Conservation (phyloP, 768 basidiomycete genomes). For the Brasilioporus rufonigricans region DNA sequence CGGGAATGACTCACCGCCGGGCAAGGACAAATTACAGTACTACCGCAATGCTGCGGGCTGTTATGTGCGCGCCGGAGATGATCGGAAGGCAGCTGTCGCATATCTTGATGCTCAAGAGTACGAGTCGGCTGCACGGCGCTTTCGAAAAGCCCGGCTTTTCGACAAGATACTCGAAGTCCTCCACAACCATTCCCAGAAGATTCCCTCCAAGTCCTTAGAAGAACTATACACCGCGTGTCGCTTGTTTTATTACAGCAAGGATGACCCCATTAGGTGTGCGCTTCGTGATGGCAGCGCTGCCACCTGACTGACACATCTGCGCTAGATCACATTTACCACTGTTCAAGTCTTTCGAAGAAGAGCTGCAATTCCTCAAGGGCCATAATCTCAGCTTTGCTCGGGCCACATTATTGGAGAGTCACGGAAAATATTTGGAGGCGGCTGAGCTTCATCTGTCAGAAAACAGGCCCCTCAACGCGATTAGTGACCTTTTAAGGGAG, state of each 20-base stretch:
- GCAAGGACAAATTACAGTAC: no score
- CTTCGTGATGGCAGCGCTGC: background rate
- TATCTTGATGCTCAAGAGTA: no score
- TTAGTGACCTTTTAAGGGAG: constrained; percentile 42
- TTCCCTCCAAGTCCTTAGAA: constrained; percentile 31
- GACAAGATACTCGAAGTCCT: constrained; percentile 51
- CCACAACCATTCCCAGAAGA: no score
- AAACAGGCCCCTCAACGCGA: constrained; percentile 46
- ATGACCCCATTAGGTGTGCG: constrained; percentile 18
- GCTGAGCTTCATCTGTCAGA: constrained; percentile 47
- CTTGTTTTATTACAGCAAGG: constrained; percentile 41
- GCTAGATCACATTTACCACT: constrained; percentile 46
- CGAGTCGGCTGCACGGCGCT: constrained; percentile 47
- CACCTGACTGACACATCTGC: background rate
- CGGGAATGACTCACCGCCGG: constrained; percentile 40
- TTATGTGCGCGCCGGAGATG: no score
- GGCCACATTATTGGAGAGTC: constrained; percentile 42
- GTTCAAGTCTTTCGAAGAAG: constrained; percentile 51
- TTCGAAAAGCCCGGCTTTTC: constrained; percentile 46
- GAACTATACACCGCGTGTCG: constrained; percentile 44
- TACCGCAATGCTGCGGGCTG: no score
- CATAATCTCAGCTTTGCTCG: constrained; percentile 49
- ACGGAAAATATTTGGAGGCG: no score
- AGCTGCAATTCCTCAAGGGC: constrained; percentile 56
- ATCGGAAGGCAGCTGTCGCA: no score